Evolutionary conservation across 1,284 basidiomycete species (phyloP).

Genomic region (Puccinia polysora): DNA sequence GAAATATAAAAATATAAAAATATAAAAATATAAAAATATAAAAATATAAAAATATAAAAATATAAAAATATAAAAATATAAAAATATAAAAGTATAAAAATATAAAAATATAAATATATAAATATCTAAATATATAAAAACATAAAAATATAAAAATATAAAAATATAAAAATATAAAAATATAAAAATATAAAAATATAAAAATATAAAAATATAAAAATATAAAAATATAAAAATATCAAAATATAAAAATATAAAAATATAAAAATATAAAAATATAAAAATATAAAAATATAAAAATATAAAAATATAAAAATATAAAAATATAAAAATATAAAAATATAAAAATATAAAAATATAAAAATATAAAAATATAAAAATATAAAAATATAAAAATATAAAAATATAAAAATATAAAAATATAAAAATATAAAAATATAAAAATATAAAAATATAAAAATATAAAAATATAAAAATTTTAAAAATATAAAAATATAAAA

Average conservation of each 20-base stretch:
- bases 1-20: slow-evolving; percentile 1
- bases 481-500: too few relatives aligned
- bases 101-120: too few relatives aligned
- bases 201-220: not conserved
- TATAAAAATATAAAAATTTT: slow-evolving; percentile 6
- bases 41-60: not conserved
- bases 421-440: slow-evolving; percentile 12
- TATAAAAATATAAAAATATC: not conserved
- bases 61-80: not conserved
- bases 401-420: slow-evolving; percentile 15
- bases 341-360: slow-evolving; percentile 1
- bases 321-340: too few relatives aligned
- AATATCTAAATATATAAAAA: too few relatives aligned
- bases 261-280: not conserved
- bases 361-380: slow-evolving; percentile 12
- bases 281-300: not conserved
- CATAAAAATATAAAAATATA: too few relatives aligned
- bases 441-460: slow-evolving; percentile 11
- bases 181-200: not conserved
- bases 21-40: not conserved
- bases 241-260: not conserved
- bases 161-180: not conserved
- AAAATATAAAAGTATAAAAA: too few relatives aligned
- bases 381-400: slow-evolving; percentile 12
- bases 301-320: not conserved